These are phyloP conservation scores for Cucurbita ficifolia DNA, from an alignment of 306 rosid genomes.

Conservation along the genomic window DNA sequence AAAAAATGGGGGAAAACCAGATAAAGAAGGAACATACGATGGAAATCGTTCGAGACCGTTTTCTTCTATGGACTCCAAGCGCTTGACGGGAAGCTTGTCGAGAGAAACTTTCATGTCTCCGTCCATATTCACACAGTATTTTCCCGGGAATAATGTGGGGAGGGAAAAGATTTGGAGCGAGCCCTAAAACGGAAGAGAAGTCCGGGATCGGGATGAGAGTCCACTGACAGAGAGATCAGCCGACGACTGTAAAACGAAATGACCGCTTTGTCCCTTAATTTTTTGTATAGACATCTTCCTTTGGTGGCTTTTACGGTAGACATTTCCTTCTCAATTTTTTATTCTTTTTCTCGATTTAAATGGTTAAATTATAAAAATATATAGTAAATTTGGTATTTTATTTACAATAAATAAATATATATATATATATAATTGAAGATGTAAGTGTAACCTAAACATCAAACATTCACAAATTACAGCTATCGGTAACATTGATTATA, in stretches of 20 bases:
- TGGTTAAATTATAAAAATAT: too few species aligned
- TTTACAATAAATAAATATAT: too few species aligned
- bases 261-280: background rate
- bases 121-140: slow-evolving; percentile 27
- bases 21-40: slow-evolving; percentile 25
- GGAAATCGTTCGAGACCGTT: slow-evolving; percentile 74
- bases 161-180: slow-evolving; percentile 1
- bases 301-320: too few species aligned
- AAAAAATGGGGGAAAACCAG: background rate
- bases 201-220: background rate
- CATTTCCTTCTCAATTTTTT: too few species aligned
- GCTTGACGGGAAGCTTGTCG: slow-evolving; percentile 84
- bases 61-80: slow-evolving; percentile 76
- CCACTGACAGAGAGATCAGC: background rate
- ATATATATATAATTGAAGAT: too few species aligned
- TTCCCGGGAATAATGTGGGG: background rate
- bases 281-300: too few species aligned
- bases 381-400: too few species aligned
- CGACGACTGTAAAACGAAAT: background rate
- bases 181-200: background rate
- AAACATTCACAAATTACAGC: too few species aligned
- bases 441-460: too few species aligned
- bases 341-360: too few species aligned
- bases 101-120: slow-evolving; percentile 41
- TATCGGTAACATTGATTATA: too few species aligned